Evolutionary conservation across 2,329 filamentous ascomycete genomes (phyloP), one percentile per base, ranked within the genome.

Genomic region (Chrysoporthe austroafricana): DNA sequence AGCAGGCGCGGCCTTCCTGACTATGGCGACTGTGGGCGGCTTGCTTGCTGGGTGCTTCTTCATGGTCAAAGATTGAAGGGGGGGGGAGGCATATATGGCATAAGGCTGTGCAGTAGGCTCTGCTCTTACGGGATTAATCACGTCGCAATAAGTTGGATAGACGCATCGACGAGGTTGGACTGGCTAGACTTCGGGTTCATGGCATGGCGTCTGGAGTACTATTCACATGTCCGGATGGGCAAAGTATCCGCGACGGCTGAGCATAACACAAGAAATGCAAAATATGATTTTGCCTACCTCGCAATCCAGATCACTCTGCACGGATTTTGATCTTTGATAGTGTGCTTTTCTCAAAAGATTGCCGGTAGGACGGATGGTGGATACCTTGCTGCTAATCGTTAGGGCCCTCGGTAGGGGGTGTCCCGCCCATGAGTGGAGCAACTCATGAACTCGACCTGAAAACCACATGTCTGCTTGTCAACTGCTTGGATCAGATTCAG

Each of bases 1-100:
- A 57, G 64, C 65, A 18, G 69, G 66, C 1, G 69, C 69, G 6
- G 69, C 63, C 3, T 52, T 70, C 61, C 13, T 70, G 66, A 70
- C 69, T 18, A 66, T 67, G 61, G 42, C 62, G 13, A 62, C 68
- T 18, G 26, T 68, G 18, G 69, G 63, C 3, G 64, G 46, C 1
- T 32, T 70, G 57, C 58, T 69, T 8, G 63, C 43, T 7, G 66
- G 63, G 13, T 70, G 66, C 59, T 66, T 66, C 57, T 70, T 64
- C 52, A 70, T 70, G 69, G 63, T 69, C 50, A 69, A 69, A 65
- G 68, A 69, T 34, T 69, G 42, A 69, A 18, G 9, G 16, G 18
- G 6, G 18, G 18, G 18, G 18, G 44, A 46, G 18, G 44, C 6
- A 16, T 46, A 46, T 6, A n/a, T 46, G 36, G 36, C 36, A 39